A percentile compares a stretch with the other conserved stretches of the same genome.
These are phyloP conservation scores for Pyricularia sp. DNA, from an alignment of 2,329 filamentous ascomycete species.

Conservation along the genomic window DNA sequence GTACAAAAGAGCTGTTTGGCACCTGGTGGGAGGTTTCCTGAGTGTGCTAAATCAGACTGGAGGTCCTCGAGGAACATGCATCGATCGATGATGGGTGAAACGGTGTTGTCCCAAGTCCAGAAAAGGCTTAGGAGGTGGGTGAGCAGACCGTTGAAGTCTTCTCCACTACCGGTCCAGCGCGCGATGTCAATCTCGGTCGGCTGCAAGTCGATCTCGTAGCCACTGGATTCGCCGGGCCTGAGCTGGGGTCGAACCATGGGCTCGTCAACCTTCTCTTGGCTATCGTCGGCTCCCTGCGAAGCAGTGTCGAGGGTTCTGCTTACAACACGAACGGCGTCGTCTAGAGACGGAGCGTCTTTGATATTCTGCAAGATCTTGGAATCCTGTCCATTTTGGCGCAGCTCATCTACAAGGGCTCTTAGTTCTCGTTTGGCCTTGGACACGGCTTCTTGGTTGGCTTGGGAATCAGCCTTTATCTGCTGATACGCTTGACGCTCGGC, in stretches of 20 bases:
- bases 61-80: conserved; percentile 9
- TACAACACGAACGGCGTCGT: conserved; percentile 2
- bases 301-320: neutral
- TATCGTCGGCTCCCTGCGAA: neutral
- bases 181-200: conserved; percentile 5
- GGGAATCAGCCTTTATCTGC: neutral
- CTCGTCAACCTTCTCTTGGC: neutral
- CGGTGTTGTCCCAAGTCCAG: conserved; percentile 13
- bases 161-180: conserved; percentile 10
- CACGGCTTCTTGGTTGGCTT: conserved; percentile 1
- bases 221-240: neutral
- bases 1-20: conserved; percentile 11
- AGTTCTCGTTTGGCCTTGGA: conserved; percentile 2
- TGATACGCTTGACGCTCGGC: neutral
- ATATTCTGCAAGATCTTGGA: conserved; percentile 2
- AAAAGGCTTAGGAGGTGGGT: conserved; percentile 11
- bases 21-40: neutral
- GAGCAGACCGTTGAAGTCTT: conserved; percentile 7
- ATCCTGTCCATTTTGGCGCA: neutral
- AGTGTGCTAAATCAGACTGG: neutral
- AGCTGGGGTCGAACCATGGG: neutral
- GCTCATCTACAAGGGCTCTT: conserved; percentile 1
- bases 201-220: neutral
- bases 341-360: neutral
- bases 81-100: conserved; percentile 9